A percentile compares a stretch with the other conserved stretches of the same genome.
Evolutionary conservation across 2,329 filamentous ascomycete species (phyloP).

Genomic region (Aspergillus floridensis): DNA sequence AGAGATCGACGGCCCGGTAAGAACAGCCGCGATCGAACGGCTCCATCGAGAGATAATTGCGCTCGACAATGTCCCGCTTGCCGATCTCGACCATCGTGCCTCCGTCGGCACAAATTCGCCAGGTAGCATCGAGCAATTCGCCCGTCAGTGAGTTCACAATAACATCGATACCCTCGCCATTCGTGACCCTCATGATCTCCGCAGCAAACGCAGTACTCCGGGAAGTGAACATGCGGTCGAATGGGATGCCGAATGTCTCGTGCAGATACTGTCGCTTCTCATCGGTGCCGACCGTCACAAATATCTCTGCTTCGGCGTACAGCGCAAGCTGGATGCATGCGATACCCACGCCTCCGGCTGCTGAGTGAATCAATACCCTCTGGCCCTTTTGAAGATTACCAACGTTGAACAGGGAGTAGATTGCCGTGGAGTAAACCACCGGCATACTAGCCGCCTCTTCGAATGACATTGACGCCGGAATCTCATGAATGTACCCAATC

Average conservation of each 20-base stretch:
- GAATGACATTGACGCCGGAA: conserved; percentile 29
- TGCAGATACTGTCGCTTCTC: conserved; percentile 18
- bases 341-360: conserved; percentile 19
- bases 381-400: conserved; percentile 17
- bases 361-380: conserved; percentile 23
- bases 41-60: conserved; percentile 15
- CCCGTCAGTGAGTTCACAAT: conserved; percentile 10
- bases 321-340: conserved; percentile 20
- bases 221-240: conserved; percentile 25
- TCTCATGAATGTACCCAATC: conserved; percentile 13
- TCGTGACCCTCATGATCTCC: conserved; percentile 16
- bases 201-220: conserved; percentile 15
- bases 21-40: conserved; percentile 15
- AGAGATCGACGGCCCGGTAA: conserved; percentile 18
- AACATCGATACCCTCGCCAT: conserved; percentile 24
- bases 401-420: conserved; percentile 24
- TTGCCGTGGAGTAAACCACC: conserved; percentile 21
- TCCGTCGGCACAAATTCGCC: conserved; percentile 17
- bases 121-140: conserved; percentile 9
- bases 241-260: conserved; percentile 15
- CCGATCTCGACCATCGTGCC: conserved; percentile 24
- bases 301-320: conserved; percentile 12
- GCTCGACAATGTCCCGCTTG: conserved; percentile 18
- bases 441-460: conserved; percentile 29
- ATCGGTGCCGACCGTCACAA: conserved; percentile 20